phyloP scores from a whole-genome alignment of 208 protist species.

The Naegleria gruberi region DNA sequence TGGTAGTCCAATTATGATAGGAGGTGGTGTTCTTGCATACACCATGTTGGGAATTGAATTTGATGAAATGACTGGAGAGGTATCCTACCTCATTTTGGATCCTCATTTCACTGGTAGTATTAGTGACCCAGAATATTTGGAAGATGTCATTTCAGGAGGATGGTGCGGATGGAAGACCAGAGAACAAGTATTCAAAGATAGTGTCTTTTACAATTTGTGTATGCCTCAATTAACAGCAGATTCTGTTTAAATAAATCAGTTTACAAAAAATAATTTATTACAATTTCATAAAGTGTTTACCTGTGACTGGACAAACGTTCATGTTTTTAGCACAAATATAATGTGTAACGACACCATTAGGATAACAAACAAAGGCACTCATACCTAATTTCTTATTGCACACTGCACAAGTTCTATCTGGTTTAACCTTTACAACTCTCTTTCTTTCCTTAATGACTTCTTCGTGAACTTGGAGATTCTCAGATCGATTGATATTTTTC shows the following conservation, averaged over 20 bases:
- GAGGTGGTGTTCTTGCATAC: conserved; percentile 83
- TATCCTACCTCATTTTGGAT: conserved; percentile 75
- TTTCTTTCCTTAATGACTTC: background rate
- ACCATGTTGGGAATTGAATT: conserved; percentile 80
- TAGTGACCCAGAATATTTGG: conserved; percentile 42
- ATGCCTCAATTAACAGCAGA: conserved; percentile 59
- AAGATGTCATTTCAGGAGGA: conserved; percentile 66
- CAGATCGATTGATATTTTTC: background rate
- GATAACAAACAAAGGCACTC: conserved; percentile 11
- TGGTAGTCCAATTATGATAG: conserved; percentile 86
- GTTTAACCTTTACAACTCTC: background rate
- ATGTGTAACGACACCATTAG: background rate
- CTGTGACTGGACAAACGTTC: background rate
- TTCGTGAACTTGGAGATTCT: conserved; percentile 16
- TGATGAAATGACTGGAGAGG: conserved; percentile 65
- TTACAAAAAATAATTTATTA: background rate
- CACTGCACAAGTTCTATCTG: background rate
- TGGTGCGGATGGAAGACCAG: conserved; percentile 76
- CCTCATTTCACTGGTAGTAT: conserved; percentile 78
- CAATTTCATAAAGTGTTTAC: conserved; percentile 5
- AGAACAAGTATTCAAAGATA: conserved; percentile 62
- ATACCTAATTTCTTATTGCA: conserved; percentile 4
- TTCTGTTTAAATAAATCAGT: background rate
- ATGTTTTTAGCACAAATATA: background rate
- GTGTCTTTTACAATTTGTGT: conserved; percentile 86